phyloP scores from a whole-genome alignment of 495 filamentous ascomycete species.

The Aspergillus baeticus region DNA sequence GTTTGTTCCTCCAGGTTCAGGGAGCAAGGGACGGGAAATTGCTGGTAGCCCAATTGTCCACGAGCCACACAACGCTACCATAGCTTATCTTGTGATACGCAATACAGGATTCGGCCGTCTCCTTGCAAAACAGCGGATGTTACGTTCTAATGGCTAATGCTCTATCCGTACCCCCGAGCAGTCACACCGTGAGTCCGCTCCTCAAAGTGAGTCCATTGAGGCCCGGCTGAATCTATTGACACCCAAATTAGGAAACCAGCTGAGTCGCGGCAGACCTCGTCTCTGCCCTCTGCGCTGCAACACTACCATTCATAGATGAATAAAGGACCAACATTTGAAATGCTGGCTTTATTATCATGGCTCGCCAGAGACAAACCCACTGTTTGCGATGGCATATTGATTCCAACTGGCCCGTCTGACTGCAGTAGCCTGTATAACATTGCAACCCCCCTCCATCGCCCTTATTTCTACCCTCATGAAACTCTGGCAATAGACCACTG shows the following conservation, averaged over 20 bases:
- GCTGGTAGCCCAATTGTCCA: too few relatives aligned
- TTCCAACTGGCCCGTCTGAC: conserved; percentile 1
- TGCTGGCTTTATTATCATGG: neutral
- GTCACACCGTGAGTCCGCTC: neutral
- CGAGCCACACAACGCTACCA: too few relatives aligned
- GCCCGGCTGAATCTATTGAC: conserved; percentile 9
- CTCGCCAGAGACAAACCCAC: conserved; percentile 9
- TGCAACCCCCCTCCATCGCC: neutral
- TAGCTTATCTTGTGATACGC: too few relatives aligned
- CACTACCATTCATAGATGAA: conserved; percentile 3
- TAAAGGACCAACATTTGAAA: neutral
- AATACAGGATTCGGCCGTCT: too few relatives aligned
- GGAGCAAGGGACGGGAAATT: too few relatives aligned
- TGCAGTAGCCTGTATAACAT: conserved; percentile 7
- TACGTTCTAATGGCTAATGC: too few relatives aligned
- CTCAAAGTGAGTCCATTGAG: conserved; percentile 1
- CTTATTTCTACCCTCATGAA: neutral
- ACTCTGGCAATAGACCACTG: conserved; percentile 1
- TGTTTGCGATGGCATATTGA: neutral
- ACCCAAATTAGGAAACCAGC: conserved; percentile 15
- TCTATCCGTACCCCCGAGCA: neutral
- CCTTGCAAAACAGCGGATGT: too few relatives aligned
- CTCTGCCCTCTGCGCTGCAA: neutral
- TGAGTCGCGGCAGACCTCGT: neutral
- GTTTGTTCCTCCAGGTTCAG: too few relatives aligned